Percentiles rank a stretch among this genome's conserved stretches.
Conservation (phyloP, 306 rosid species). For the Fragaria iinumae region DNA sequence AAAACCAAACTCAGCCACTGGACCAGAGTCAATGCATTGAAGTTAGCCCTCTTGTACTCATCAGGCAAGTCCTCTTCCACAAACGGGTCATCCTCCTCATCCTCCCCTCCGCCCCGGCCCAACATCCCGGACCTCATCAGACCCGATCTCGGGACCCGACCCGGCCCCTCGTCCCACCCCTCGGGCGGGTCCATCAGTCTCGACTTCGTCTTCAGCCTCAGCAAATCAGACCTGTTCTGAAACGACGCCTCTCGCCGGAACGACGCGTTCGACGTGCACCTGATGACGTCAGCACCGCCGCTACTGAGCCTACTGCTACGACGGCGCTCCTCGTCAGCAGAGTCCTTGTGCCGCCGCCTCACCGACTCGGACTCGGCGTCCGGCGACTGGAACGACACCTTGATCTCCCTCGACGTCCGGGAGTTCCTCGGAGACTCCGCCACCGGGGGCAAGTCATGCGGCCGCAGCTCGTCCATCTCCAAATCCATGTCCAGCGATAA, state of each 20-base stretch:
- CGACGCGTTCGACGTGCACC: slow-evolving; percentile 72
- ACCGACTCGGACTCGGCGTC: slow-evolving; percentile 35
- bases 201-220: slow-evolving; percentile 58
- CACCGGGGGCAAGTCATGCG: slow-evolving; percentile 37
- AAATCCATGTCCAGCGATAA: slow-evolving; percentile 81
- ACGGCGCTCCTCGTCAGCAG: slow-evolving; percentile 18
- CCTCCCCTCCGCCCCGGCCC: slow-evolving; percentile 38
- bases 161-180: slow-evolving; percentile 42
- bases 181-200: slow-evolving; percentile 82
- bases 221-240: slow-evolving; percentile 40
- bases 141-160: slow-evolving; percentile 48
- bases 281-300: slow-evolving; percentile 48
- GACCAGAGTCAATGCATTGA: slow-evolving; percentile 43
- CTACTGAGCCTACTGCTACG: neutral
- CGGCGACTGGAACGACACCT: slow-evolving; percentile 57
- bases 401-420: slow-evolving; percentile 47
- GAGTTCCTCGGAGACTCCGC: slow-evolving; percentile 51
- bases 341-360: slow-evolving; percentile 50
- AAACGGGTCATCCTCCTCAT: slow-evolving; percentile 79
- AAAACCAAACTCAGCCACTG: slow-evolving; percentile 70
- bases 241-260: slow-evolving; percentile 53
- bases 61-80: slow-evolving; percentile 67
- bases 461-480: slow-evolving; percentile 82
- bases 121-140: slow-evolving; percentile 54
- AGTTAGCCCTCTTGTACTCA: slow-evolving; percentile 36